phyloP scores from a whole-genome alignment of 1,284 basidiomycete genomes.

The Farysia itapuensis region DNA sequence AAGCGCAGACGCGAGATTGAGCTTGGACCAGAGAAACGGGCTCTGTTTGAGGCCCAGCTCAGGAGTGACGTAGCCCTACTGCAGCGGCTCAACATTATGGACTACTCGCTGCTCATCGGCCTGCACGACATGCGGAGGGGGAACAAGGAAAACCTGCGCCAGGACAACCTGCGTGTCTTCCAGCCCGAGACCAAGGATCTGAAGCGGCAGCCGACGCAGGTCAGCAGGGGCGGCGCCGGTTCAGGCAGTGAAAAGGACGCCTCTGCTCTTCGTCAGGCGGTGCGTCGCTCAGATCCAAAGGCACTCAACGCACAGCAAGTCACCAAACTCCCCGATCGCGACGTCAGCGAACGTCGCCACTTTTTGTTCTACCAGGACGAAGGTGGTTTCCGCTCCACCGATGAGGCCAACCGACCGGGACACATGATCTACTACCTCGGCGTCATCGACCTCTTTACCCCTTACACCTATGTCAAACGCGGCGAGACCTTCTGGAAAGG shows the following conservation, averaged over 20 bases:
- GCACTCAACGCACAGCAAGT: slow-evolving; percentile 67
- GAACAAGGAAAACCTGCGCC: slow-evolving; percentile 84
- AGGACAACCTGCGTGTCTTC: slow-evolving; percentile 87
- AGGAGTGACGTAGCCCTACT: slow-evolving; percentile 82
- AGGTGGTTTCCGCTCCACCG: slow-evolving; percentile 85
- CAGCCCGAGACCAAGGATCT: slow-evolving; percentile 66
- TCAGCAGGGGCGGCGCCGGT: slow-evolving; percentile 21
- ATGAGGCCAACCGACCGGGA: slow-evolving; percentile 75
- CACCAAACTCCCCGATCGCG: slow-evolving; percentile 70
- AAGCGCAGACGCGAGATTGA: slow-evolving; percentile 76
- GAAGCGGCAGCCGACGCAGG: slow-evolving; percentile 25
- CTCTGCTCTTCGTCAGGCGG: slow-evolving; percentile 65
- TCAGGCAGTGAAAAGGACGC: slow-evolving; percentile 65
- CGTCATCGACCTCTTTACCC: slow-evolving; percentile 66
- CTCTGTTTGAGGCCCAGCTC: slow-evolving; percentile 84
- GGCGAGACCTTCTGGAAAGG: slow-evolving; percentile 92
- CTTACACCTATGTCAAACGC: slow-evolving; percentile 77
- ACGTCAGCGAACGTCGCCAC: slow-evolving; percentile 73
- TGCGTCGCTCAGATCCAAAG: slow-evolving; percentile 80
- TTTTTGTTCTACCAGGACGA: slow-evolving; percentile 97
- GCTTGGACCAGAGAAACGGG: slow-evolving; percentile 89
- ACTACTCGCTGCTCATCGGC: slow-evolving; percentile 90
- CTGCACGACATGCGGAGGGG: slow-evolving; percentile 89
- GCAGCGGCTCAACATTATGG: slow-evolving; percentile 85
- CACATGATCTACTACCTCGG: slow-evolving; percentile 81